These are phyloP conservation scores for Penicillium cinerascens DNA, from an alignment of 495 filamentous ascomycete genomes.

Conservation along the genomic window DNA sequence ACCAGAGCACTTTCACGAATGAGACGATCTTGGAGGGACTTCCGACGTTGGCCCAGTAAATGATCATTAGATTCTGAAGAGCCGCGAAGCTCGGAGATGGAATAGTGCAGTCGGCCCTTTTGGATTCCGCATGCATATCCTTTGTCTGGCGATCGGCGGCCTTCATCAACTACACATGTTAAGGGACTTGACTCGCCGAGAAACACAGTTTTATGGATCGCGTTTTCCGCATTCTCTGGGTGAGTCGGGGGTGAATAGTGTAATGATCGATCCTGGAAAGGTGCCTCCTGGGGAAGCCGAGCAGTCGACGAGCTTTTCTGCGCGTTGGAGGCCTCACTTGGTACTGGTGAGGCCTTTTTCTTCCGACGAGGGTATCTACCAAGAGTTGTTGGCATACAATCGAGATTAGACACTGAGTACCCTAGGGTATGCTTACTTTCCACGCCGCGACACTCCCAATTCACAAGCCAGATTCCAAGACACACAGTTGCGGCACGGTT, in stretches of 20 bases:
- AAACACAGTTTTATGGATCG: constrained; percentile 34
- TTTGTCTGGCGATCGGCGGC: constrained; percentile 28
- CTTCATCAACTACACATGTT: constrained; percentile 39
- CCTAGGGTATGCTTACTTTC: constrained; percentile 43
- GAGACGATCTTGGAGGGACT: constrained; percentile 24
- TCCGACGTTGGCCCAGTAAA: constrained; percentile 14
- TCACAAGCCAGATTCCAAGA: constrained; percentile 39
- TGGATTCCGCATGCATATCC: constrained; percentile 22
- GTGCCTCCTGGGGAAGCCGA: neutral
- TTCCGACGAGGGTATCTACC: constrained; percentile 29
- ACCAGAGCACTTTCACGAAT: constrained; percentile 35
- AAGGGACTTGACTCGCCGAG: constrained; percentile 42
- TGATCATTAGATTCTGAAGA: constrained; percentile 11
- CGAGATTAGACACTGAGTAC: neutral
- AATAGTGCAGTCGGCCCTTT: constrained; percentile 34
- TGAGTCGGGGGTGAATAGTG: constrained; percentile 14
- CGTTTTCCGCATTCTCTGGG: constrained; percentile 2
- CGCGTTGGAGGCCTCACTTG: neutral
- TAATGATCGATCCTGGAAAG: neutral
- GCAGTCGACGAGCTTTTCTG: neutral
- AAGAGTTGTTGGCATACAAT: constrained; percentile 3
- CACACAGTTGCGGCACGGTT: constrained; percentile 44
- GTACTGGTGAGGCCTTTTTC: constrained; percentile 11
- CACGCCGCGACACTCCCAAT: constrained; percentile 40
- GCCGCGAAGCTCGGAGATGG: constrained; percentile 23